phyloP scores from a whole-genome alignment of 306 rosid species.

The Begonia loranthoides region DNA sequence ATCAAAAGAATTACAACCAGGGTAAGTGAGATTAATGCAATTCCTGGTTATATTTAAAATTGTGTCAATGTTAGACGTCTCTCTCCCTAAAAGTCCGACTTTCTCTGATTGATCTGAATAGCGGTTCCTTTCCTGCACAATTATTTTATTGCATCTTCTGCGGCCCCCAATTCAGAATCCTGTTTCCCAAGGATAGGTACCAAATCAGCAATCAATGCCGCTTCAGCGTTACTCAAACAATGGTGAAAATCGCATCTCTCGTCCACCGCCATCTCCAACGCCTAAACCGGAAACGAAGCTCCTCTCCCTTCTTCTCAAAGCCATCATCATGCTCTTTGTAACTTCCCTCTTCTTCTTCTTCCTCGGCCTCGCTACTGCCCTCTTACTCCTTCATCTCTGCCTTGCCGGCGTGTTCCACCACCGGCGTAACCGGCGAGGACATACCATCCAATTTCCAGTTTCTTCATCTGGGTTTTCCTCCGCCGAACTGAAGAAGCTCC shows the following conservation, averaged over 20 bases:
- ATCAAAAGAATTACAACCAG: no score
- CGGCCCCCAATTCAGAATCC: no score
- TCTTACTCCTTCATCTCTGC: slow-evolving; percentile 50
- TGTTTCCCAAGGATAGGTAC: no score
- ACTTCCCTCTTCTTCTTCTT: slow-evolving; percentile 63
- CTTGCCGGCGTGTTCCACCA: slow-evolving; percentile 53
- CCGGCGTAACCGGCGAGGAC: slow-evolving; percentile 28
- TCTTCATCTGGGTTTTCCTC: slow-evolving; percentile 27
- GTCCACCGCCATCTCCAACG: slow-evolving; percentile 1
- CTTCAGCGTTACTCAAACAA: slow-evolving; percentile 5
- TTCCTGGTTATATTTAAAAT: no score
- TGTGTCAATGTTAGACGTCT: no score
- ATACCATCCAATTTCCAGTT: background rate
- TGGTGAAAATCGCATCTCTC: slow-evolving; percentile 2
- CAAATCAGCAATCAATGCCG: slow-evolving; percentile 1
- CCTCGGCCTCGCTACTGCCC: slow-evolving; percentile 67
- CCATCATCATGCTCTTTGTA: slow-evolving; percentile 52
- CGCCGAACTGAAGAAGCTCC: slow-evolving; percentile 34
- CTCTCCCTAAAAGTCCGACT: no score
- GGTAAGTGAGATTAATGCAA: no score
- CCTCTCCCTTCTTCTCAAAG: slow-evolving; percentile 56
- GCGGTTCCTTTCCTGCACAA: no score
- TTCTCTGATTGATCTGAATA: no score
- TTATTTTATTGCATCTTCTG: no score
- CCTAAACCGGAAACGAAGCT: slow-evolving; percentile 46